A percentile compares a stretch with the other conserved stretches of the same genome.
Conservation (phyloP, 1,284 basidiomycete species). For the Cutaneotrichosporon daszewskae region DNA sequence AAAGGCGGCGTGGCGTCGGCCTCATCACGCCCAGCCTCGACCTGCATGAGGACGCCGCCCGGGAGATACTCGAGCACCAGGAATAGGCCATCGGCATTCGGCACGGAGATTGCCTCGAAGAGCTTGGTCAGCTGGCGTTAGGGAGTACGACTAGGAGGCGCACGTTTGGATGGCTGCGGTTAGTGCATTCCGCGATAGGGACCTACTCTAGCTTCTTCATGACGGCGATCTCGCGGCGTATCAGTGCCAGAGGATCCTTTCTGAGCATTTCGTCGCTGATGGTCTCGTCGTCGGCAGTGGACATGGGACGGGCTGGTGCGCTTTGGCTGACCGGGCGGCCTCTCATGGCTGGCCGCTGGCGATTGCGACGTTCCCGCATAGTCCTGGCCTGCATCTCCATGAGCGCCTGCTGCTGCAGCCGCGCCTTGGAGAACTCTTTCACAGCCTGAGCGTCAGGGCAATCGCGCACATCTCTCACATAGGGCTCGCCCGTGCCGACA, state of each 20-base stretch:
- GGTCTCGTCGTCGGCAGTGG: not conserved
- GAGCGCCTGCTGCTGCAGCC: conserved; percentile 38
- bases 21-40: conserved; percentile 39
- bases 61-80: conserved; percentile 53
- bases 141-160: conserved; percentile 5
- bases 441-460: conserved; percentile 32
- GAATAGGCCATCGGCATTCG: conserved; percentile 51
- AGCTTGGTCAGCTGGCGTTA: conserved; percentile 50
- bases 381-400: conserved; percentile 27
- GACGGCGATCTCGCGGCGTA: conserved; percentile 47
- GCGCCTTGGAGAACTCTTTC: conserved; percentile 49
- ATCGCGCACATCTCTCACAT: not conserved
- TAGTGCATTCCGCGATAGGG: not conserved
- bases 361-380: conserved; percentile 10
- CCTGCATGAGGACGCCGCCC: conserved; percentile 52
- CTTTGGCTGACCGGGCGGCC: not conserved
- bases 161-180: conserved; percentile 44
- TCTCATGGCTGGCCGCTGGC: conserved; percentile 1
- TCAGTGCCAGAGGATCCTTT: conserved; percentile 43
- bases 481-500: conserved; percentile 27
- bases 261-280: conserved; percentile 1
- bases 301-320: not conserved
- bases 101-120: conserved; percentile 55
- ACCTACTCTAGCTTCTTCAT: conserved; percentile 51
- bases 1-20: conserved; percentile 40